phyloP scores from a whole-genome alignment of 1,284 basidiomycete genomes.

The Leccinum solheimii region DNA sequence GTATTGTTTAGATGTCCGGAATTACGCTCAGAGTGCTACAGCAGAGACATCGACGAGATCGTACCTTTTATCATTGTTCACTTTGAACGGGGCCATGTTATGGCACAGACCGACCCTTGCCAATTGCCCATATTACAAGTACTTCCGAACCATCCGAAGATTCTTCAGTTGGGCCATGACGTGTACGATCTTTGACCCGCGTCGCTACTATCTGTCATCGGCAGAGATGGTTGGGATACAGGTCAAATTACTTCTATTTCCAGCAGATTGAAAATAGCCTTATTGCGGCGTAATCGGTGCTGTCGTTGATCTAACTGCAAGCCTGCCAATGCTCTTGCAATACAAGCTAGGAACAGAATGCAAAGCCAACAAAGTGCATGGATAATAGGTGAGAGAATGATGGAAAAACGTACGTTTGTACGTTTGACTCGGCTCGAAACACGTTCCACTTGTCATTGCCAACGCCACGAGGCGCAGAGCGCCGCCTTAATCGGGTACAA shows the following conservation, averaged over 20 bases:
- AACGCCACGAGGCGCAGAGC: constrained; percentile 24
- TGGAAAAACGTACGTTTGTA: background rate
- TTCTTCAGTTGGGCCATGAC: too few relatives aligned
- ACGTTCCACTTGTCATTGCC: constrained; percentile 20
- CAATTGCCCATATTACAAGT: constrained; percentile 4
- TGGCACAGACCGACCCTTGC: constrained; percentile 9
- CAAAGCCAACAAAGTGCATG: background rate
- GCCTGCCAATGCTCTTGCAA: too few relatives aligned
- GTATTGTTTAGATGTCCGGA: constrained; percentile 8
- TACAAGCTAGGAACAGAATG: too few relatives aligned
- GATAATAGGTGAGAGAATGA: background rate
- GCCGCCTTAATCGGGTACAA: background rate
- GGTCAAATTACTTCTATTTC: background rate
- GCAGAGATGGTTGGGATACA: too few relatives aligned
- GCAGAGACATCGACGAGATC: background rate
- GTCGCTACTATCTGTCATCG: too few relatives aligned
- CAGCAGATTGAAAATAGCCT: background rate
- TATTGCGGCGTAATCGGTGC: background rate
- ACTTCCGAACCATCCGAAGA: background rate
- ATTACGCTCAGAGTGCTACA: background rate
- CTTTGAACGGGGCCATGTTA: too few relatives aligned
- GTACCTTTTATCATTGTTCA: constrained; percentile 19
- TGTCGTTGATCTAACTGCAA: too few relatives aligned
- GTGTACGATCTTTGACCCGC: too few relatives aligned
- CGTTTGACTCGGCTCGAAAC: constrained; percentile 4